Evolutionary conservation across 371 early-diverging fungal species (phyloP), one percentile per base, ranked within the genome.

Genomic region (Syncephalastrum contaminatum): DNA sequence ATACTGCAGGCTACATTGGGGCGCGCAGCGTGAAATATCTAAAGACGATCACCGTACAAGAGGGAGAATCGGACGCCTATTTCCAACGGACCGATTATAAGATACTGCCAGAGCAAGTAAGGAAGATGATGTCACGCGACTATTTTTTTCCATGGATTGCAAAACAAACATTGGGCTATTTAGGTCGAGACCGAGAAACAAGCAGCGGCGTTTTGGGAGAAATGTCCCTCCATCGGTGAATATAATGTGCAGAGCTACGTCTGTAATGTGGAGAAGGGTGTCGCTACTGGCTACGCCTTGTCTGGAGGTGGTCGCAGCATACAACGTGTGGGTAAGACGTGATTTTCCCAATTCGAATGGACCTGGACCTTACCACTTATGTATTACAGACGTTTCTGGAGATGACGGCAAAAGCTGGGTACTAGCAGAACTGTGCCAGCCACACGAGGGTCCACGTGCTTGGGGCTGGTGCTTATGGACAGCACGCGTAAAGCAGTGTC

Each of bases 1-100:
- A 48, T 22, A 50, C 13, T 30, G 20, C 22, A 68, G 69, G 80
- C 1, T 86, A 87, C 58, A 93, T 94, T 51, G 95, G 93, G 7
- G 95, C 91, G 0, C 83, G 95, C 13, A 84, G 83, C 48, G 94
- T 94, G 54, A 94, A 94, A 56, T 94, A 85, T 79, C 69, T 93
- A 12, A 77, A 80, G 53, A 68, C 75, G 24, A 82, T 94, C 24
- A 75, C 73, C 13, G 73, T 84, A 24, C 75, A 80, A 52, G 83
- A 83, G 48, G 65, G 83, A 19, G 95, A 93, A 61, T 85, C 86
- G 2, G 56, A 42, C n/a, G 78, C 84, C 20, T 90, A 85, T 59
- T 93, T 85, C 72, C 94, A 95, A 67, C 78, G 79, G 55, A 79
- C 70, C 45, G 95, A 95, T 60, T 92, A 93, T 69, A 93, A 92